A percentile compares a stretch with the other conserved stretches of the same genome.
Evolutionary conservation across 2,329 filamentous ascomycete species (phyloP).

Genomic region (Pseudogymnoascus sp.): DNA sequence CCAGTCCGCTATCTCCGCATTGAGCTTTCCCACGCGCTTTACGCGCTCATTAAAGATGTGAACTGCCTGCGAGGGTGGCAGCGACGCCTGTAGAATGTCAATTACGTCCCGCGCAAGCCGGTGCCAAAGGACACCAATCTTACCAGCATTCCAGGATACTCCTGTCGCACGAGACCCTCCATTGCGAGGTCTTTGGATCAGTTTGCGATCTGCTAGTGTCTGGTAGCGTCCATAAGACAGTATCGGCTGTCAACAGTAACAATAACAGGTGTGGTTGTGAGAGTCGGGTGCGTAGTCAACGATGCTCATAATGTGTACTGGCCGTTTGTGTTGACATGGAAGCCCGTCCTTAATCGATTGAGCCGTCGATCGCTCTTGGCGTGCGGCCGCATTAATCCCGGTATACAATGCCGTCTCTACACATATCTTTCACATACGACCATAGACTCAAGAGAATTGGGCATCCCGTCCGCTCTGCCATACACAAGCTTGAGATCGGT

Average conservation of each 20-base stretch:
- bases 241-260: constrained; percentile 1
- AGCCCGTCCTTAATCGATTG: neutral
- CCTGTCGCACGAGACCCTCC: constrained; percentile 72
- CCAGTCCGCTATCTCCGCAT: constrained; percentile 91
- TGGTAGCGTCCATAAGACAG: constrained; percentile 2
- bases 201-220: neutral
- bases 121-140: constrained; percentile 31
- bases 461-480: too few relatives aligned
- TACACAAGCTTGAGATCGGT: too few relatives aligned
- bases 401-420: too few relatives aligned
- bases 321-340: constrained; percentile 6
- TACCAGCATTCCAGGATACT: constrained; percentile 94
- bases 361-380: neutral
- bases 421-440: too few relatives aligned
- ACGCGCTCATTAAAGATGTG: constrained; percentile 77
- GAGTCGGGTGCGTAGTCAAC: neutral
- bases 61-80: constrained; percentile 76
- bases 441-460: too few relatives aligned
- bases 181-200: constrained; percentile 34
- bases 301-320: neutral
- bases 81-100: constrained; percentile 50
- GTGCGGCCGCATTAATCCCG: constrained; percentile 5
- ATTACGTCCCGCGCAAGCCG: constrained; percentile 18
- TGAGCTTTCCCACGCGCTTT: constrained; percentile 76
- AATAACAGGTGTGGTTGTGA: neutral